These are phyloP conservation scores for Byssochlamys sp. DNA, from an alignment of 2,329 filamentous ascomycete species.

Conservation along the genomic window DNA sequence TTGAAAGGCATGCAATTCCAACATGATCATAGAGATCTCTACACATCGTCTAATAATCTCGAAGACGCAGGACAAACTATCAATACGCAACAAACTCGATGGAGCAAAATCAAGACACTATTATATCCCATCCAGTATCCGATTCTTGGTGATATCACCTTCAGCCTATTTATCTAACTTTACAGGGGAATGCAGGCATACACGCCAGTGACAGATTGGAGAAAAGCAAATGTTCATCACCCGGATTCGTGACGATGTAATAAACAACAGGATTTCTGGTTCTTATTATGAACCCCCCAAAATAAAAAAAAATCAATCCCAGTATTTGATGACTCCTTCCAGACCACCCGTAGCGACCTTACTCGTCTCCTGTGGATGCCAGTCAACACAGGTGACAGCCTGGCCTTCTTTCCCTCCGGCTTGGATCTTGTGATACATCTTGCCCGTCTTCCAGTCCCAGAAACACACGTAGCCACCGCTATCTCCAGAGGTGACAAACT, in stretches of 20 bases:
- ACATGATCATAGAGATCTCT: no score
- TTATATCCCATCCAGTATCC: background rate
- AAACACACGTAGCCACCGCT: conserved; percentile 83
- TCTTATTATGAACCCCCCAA: background rate
- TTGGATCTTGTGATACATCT: conserved; percentile 94
- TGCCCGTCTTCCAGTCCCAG: conserved; percentile 99
- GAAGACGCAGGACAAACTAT: no score
- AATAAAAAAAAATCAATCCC: conserved; percentile 58
- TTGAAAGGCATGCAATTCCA: no score
- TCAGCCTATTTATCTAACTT: background rate
- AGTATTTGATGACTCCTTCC: conserved; percentile 81
- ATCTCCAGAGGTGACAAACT: conserved; percentile 81
- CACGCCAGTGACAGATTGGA: background rate
- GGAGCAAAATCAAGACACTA: background rate
- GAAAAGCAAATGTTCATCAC: background rate
- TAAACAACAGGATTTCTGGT: background rate
- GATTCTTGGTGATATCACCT: background rate
- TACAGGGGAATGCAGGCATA: background rate
- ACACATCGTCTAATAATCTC: no score
- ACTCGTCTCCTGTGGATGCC: conserved; percentile 95
- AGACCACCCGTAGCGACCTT: conserved; percentile 86
- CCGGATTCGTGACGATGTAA: background rate
- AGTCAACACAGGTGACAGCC: conserved; percentile 75
- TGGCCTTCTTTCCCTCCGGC: conserved; percentile 59
- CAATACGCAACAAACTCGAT: no score